Percentiles rank a stretch among this genome's conserved stretches.
phyloP scores from a whole-genome alignment of 23 red algal species.

The Gracilaria caudata region DNA sequence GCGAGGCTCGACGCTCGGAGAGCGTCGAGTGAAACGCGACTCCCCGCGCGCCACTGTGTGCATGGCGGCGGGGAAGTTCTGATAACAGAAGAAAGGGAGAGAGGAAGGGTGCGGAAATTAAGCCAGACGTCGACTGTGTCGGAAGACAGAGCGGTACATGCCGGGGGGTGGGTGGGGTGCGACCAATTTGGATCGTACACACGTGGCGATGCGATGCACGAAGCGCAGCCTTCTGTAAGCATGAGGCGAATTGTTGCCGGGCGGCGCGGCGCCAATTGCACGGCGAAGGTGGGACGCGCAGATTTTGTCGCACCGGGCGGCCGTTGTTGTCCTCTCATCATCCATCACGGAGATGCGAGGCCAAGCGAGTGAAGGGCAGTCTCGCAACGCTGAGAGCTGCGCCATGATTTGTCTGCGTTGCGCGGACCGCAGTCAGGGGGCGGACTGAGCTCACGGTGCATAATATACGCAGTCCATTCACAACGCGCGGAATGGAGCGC shows the following conservation, averaged over 20 bases:
- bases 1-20: constrained; percentile 42
- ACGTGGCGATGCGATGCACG: neutral
- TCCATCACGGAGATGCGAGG: no score
- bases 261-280: no score
- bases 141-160: neutral
- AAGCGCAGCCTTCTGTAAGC: neutral
- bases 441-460: neutral
- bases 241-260: neutral
- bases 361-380: no score
- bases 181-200: constrained; percentile 23
- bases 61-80: constrained; percentile 58
- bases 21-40: constrained; percentile 42
- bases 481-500: neutral
- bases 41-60: constrained; percentile 64
- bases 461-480: neutral
- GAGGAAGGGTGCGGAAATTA: neutral
- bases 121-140: neutral
- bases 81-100: neutral
- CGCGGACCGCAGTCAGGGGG: neutral
- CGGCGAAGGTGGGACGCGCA: no score
- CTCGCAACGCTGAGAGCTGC: no score
- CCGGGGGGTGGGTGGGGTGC: neutral
- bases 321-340: no score
- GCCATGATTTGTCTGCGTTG: neutral
- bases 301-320: no score